A percentile compares a stretch with the other conserved stretches of the same genome.
phyloP scores from a whole-genome alignment of 78 protist species.

The Dictyostelium capitatum region DNA sequence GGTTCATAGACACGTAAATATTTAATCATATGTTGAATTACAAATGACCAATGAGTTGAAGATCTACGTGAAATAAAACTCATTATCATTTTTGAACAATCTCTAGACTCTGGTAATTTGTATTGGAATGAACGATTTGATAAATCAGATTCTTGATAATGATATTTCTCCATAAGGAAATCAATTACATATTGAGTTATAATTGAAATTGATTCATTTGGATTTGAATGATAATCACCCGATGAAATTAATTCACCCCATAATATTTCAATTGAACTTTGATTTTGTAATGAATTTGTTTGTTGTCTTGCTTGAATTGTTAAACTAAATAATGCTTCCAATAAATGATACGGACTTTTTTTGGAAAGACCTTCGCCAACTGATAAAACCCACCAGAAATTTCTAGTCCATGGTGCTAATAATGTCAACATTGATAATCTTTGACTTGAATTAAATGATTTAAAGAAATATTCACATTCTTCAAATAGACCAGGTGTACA shows the following conservation, averaged over 20 bases:
- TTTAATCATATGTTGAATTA: conserved; percentile 16
- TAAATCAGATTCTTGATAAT: not conserved
- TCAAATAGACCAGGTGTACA: conserved; percentile 55
- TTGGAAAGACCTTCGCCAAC: conserved; percentile 21
- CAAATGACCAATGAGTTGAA: conserved; percentile 35
- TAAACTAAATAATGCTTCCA: conserved; percentile 44
- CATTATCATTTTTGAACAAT: conserved; percentile 16
- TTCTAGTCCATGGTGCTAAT: conserved; percentile 75
- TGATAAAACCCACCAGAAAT: conserved; percentile 45
- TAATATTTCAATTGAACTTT: conserved; percentile 20
- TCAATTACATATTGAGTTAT: conserved; percentile 18
- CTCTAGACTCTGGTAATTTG: not conserved
- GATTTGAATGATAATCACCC: not conserved
- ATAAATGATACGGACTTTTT: not conserved
- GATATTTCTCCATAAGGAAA: conserved; percentile 42
- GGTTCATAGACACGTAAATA: conserved; percentile 15
- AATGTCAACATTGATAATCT: not conserved
- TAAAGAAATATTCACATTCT: conserved; percentile 27
- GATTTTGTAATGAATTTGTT: not conserved
- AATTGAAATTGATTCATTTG: not conserved
- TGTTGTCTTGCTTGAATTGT: conserved; percentile 27
- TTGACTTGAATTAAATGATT: conserved; percentile 31
- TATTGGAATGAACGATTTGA: not conserved
- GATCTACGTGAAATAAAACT: conserved; percentile 45
- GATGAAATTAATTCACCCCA: conserved; percentile 60